Percentiles rank a stretch among this genome's conserved stretches.
phyloP scores from a whole-genome alignment of 2,329 filamentous ascomycete genomes.

The Periconia sp. region DNA sequence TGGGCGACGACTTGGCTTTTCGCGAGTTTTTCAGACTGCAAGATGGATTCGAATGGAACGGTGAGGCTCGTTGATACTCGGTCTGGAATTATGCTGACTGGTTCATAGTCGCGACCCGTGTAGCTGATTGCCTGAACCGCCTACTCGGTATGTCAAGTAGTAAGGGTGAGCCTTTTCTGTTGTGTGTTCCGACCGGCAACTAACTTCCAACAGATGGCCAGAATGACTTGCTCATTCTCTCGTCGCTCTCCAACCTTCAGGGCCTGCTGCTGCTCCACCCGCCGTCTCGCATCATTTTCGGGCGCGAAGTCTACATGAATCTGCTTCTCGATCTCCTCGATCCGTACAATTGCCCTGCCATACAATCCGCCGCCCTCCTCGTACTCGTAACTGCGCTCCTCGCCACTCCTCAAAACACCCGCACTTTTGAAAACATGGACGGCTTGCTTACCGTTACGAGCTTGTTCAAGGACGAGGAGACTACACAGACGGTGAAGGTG shows the following conservation, averaged over 20 bases:
- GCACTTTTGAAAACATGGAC: slow-evolving; percentile 88
- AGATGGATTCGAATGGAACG: slow-evolving; percentile 97
- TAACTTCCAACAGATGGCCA: slow-evolving; percentile 61
- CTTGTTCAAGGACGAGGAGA: slow-evolving; percentile 86
- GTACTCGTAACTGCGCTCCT: slow-evolving; percentile 88
- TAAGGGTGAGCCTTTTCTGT: slow-evolving; percentile 27
- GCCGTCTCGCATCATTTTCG: slow-evolving; percentile 83
- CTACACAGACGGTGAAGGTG: slow-evolving; percentile 85
- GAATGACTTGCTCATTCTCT: slow-evolving; percentile 86
- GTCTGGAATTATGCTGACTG: slow-evolving; percentile 8
- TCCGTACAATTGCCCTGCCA: slow-evolving; percentile 82
- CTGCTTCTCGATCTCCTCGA: slow-evolving; percentile 93
- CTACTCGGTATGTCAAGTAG: slow-evolving; percentile 75
- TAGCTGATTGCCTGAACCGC: slow-evolving; percentile 83
- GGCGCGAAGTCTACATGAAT: slow-evolving; percentile 92
- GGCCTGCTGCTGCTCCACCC: slow-evolving; percentile 86
- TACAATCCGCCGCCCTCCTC: slow-evolving; percentile 87
- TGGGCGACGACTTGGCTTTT: slow-evolving; percentile 84
- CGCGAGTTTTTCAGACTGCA: slow-evolving; percentile 95
- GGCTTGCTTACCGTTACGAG: slow-evolving; percentile 89
- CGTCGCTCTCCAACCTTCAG: slow-evolving; percentile 85
- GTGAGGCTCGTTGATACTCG: slow-evolving; percentile 41
- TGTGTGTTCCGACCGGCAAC: slow-evolving; percentile 4
- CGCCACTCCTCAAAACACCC: slow-evolving; percentile 82
- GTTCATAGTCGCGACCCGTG: slow-evolving; percentile 70